A percentile compares a stretch with the other conserved stretches of the same genome.
Conservation (phyloP, 2,329 filamentous ascomycete genomes). For the Tolypocladium sp. region DNA sequence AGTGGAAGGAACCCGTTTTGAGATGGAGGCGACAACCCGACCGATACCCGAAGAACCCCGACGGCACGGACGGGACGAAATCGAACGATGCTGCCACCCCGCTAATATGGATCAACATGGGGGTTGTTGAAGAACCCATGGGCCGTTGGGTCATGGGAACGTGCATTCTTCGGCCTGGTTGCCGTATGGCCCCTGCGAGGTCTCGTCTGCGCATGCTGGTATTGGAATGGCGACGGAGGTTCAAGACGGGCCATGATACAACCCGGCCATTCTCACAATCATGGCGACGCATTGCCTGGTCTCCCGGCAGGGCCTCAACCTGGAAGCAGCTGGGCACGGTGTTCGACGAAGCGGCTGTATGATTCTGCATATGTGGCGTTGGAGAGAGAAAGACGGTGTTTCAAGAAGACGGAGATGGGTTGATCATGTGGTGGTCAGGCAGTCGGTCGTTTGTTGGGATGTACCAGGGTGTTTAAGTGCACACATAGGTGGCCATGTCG, state of each 20-base stretch:
- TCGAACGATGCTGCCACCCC: neutral
- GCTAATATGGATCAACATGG: neutral
- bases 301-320: too few relatives aligned
- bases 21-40: neutral
- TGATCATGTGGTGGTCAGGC: neutral
- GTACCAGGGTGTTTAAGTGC: neutral
- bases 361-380: neutral
- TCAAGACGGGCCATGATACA: too few relatives aligned
- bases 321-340: too few relatives aligned
- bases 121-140: neutral
- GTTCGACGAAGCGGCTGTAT: too few relatives aligned
- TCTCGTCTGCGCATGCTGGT: neutral
- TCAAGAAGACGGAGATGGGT: neutral
- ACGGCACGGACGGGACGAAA: neutral
- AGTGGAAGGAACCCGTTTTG: slow-evolving; percentile 41
- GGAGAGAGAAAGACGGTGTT: neutral
- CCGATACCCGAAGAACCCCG: too few relatives aligned
- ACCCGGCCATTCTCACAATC: neutral
- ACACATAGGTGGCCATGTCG: neutral
- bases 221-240: too few relatives aligned
- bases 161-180: neutral
- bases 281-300: too few relatives aligned
- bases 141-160: neutral
- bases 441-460: neutral
- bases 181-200: neutral